Percentiles rank a stretch among this genome's conserved stretches.
Conservation (phyloP, 768 basidiomycete genomes). For the Suillus spraguei region DNA sequence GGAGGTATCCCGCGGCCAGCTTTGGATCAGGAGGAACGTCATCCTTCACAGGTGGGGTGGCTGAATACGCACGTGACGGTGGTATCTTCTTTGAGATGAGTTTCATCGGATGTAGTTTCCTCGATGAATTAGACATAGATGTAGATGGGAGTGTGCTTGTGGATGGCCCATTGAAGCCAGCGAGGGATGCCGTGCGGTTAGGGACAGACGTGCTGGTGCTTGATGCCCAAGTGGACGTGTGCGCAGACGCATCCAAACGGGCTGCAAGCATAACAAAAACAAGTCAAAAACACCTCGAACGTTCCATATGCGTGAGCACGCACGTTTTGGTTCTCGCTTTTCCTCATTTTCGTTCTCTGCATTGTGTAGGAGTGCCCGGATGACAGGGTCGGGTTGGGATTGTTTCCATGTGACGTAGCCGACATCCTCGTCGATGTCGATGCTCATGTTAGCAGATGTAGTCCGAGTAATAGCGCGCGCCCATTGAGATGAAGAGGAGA, state of each 20-base stretch:
- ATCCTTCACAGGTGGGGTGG: background rate
- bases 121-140: background rate
- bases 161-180: background rate
- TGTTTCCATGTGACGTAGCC: background rate
- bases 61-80: conserved; percentile 1
- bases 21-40: background rate
- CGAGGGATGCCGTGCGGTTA: background rate
- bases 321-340: too few relatives aligned
- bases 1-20: background rate
- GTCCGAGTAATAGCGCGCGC: background rate
- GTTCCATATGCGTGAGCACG: too few relatives aligned
- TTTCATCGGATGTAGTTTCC: background rate
- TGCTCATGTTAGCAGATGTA: background rate
- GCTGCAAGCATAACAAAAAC: too few relatives aligned
- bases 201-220: conserved; percentile 1
- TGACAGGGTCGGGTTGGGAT: background rate
- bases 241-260: background rate
- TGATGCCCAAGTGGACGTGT: background rate
- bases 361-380: background rate
- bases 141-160: background rate
- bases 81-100: conserved; percentile 4
- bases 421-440: background rate
- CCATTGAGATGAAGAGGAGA: conserved; percentile 7
- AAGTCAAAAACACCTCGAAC: too few relatives aligned
- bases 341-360: background rate